Conservation (phyloP, 495 filamentous ascomycete species). For the Penicillium nucicola region DNA sequence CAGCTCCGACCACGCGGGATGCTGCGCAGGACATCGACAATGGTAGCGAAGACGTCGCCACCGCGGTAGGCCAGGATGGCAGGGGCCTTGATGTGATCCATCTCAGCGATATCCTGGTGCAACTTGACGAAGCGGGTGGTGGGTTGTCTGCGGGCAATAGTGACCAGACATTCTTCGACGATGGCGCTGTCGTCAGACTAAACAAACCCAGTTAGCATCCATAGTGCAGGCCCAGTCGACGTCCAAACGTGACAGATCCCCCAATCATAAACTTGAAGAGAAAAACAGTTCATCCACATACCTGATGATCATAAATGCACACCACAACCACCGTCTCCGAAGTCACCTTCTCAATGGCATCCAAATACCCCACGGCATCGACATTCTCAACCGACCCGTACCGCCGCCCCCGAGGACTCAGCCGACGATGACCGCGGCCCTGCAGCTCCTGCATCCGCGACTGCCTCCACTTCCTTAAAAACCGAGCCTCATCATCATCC, state of each 20-base stretch:
- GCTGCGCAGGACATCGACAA: conserved; percentile 82
- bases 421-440: conserved; percentile 48
- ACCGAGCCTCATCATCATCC: conserved; percentile 70
- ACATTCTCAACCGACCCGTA: conserved; percentile 80
- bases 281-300: conserved; percentile 37
- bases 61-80: conserved; percentile 85
- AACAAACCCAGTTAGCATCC: conserved; percentile 17
- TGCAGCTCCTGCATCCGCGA: conserved; percentile 75
- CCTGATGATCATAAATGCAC: conserved; percentile 87
- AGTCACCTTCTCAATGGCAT: conserved; percentile 87
- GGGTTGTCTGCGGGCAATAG: conserved; percentile 65
- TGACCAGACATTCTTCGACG: conserved; percentile 72
- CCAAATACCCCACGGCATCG: conserved; percentile 86
- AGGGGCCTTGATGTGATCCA: conserved; percentile 84
- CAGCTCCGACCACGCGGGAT: conserved; percentile 67
- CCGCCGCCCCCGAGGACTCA: conserved; percentile 65
- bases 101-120: conserved; percentile 90
- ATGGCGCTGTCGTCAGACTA: conserved; percentile 72
- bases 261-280: too few species aligned
- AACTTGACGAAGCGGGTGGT: conserved; percentile 85
- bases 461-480: conserved; percentile 79
- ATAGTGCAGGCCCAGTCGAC: background rate
- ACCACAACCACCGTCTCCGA: conserved; percentile 88
- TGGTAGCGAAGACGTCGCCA: conserved; percentile 85
- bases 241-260: too few species aligned